Evolutionary conservation across 345 rosid species (phyloP), one percentile per base, ranked within the genome.

Genomic region (Eucalyptus melliodora): DNA sequence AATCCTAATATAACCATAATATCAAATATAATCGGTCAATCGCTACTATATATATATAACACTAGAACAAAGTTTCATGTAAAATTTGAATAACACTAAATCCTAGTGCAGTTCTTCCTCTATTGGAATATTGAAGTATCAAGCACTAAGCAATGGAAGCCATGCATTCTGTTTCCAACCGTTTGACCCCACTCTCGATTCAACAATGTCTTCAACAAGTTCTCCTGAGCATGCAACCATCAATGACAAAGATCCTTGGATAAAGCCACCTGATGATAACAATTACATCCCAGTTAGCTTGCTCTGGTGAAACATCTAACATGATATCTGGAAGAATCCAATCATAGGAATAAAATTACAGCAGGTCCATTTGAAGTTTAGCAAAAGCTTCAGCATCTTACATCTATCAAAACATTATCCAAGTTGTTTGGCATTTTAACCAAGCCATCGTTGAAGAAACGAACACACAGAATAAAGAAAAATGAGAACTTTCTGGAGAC

Each of bases 211-310:
- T 93, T 93, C 92, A 87, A 90, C 90, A 88, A 97, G 94, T 92
- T 95, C 94, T 92, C 98, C 99, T 42, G 96, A 94, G 93, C 99
- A 59, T 4, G 95, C 92, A 91, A 95, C 96, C 53, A 92, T 93
- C 93, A 97, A 91, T 89, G 96, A 91, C 97, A 95, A 56, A 97
- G 98, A 92, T 97, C 98, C 92, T 94, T 97, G 50, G 99, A 96
- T 92, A 95, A 89, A 91, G 98, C 95, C 87, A 97, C 95, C 99
- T 97, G 92, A 92, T 55, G 62, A 92, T 82, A 87, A 47, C 49
- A 93, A 88, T 34, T 49, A 55, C 87, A 86, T 65, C 72, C n/a
- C 15, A 14, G 40, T 47, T 77, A 72, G 87, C 59, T 86, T 50
- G 12, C 40, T 49, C 42, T 15, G 24, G 59, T 0, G 40, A 30